Base-by-base conservation (phyloP, 257 asterid species). In the Solanum gracilifrons region DNA sequence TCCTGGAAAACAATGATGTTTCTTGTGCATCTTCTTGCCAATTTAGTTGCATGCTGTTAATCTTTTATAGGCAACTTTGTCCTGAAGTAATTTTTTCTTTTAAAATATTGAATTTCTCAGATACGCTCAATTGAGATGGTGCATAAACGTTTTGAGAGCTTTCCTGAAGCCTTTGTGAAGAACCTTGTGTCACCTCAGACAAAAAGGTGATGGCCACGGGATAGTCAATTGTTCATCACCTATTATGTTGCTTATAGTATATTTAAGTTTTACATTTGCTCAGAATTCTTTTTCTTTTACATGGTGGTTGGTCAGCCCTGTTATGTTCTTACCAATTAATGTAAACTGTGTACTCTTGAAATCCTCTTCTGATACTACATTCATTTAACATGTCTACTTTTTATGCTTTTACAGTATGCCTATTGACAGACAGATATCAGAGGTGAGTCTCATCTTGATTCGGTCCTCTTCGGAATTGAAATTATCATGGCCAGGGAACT, bases 81-180 rank as follows among this genome's bases (percentile, higher is more conserved):
- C 87, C 87, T 66, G 43, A 18, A 75, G 35, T 66, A 13, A 37
- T 68, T 69, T 86, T n/a, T 64, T 76, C 72, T 83, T 46, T 69
- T 75, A 41, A 88, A 87, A 89, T 68, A 41, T 90, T 87, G 87
- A 37, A 60, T 87, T 88, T 80, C 90, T 89, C 91, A 95, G 99
- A 97, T 95, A 87, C 99, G 99, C 89, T 95, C 99, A 33, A 92
- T 95, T 86, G 97, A 95, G 90, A 97, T 97, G 99, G 97, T 97
- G 88, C 98, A 95, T 91, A 93, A 94, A 91, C 96, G 99, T 79
- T 97, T 97, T 89, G 98, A 96, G 92, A 97, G 96, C 95, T 97
- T 97, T 90, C 99, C 99, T 20, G 95, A 93, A 89, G 99, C 98
- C 79, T 97, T 97, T 90, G 96, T 90, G 92, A 93, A 93, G 89